These are phyloP conservation scores for Nidularia sp. DNA, from an alignment of 768 basidiomycete species.

Conservation along the genomic window DNA sequence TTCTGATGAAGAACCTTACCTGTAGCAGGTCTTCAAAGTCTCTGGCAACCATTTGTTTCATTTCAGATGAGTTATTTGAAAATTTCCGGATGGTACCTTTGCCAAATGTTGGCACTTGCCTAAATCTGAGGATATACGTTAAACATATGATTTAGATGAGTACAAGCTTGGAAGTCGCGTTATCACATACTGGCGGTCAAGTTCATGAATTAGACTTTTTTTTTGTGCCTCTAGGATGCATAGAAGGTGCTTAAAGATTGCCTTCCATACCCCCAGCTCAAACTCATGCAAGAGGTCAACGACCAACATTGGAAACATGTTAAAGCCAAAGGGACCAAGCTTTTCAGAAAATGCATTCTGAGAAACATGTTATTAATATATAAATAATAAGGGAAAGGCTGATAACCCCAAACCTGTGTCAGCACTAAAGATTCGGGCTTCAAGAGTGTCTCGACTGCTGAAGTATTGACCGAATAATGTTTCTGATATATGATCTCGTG, in stretches of 20 bases:
- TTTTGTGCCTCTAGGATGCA: neutral
- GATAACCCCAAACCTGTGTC: neutral
- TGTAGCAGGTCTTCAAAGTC: conserved; percentile 18
- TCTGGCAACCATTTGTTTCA: conserved; percentile 17
- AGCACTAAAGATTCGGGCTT: neutral
- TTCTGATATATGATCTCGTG: neutral
- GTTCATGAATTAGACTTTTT: neutral
- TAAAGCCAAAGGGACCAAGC: conserved; percentile 3
- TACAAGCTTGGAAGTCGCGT: neutral
- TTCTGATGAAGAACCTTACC: conserved; percentile 1
- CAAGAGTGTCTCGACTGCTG: neutral
- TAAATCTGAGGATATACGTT: neutral
- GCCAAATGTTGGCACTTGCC: neutral
- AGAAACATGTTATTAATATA: neutral
- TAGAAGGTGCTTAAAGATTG: neutral
- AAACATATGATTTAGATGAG: neutral
- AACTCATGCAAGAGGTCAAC: neutral
- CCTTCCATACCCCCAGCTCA: neutral
- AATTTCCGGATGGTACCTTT: conserved; percentile 12
- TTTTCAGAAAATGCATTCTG: neutral
- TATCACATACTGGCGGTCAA: neutral
- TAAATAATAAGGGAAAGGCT: neutral
- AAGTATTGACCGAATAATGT: neutral
- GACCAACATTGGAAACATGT: neutral
- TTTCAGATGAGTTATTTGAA: conserved; percentile 10